Evolutionary conservation across 2,329 filamentous ascomycete genomes (phyloP).

Genomic region (Tricladium varicosporioides): DNA sequence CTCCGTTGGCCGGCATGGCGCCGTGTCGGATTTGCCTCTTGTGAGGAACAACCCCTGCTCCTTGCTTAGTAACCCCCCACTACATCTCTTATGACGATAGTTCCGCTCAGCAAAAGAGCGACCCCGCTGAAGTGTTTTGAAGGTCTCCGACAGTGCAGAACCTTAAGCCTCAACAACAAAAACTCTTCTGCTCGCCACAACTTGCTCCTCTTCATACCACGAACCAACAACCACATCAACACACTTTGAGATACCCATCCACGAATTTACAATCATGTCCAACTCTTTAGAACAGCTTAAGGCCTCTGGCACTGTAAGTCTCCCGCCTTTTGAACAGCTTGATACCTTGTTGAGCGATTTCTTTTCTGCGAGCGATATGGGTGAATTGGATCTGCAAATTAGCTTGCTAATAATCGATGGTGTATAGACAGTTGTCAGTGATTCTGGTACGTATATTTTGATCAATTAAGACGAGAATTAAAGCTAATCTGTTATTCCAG

Average conservation of each 20-base stretch:
- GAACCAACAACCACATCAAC: slow-evolving; percentile 3
- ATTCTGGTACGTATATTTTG: slow-evolving; percentile 69
- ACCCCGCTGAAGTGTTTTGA: slow-evolving; percentile 3
- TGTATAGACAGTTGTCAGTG: slow-evolving; percentile 83
- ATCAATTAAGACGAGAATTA: slow-evolving; percentile 5
- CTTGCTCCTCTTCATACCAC: slow-evolving; percentile 4
- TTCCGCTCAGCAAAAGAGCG: background rate
- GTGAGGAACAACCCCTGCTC: background rate
- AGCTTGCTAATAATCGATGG: slow-evolving; percentile 21
- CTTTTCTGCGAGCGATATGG: slow-evolving; percentile 6
- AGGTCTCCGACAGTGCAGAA: slow-evolving; percentile 7
- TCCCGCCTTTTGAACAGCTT: slow-evolving; percentile 22
- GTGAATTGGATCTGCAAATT: background rate
- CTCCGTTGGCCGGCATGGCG: background rate
- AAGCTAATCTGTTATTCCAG: slow-evolving; percentile 39
- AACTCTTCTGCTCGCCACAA: slow-evolving; percentile 11
- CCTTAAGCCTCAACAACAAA: slow-evolving; percentile 19
- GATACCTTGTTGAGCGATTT: slow-evolving; percentile 12
- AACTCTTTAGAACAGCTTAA: slow-evolving; percentile 96
- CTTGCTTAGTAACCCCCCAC: slow-evolving; percentile 17
- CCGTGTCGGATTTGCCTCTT: background rate
- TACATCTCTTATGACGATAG: slow-evolving; percentile 12
- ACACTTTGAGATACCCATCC: slow-evolving; percentile 16
- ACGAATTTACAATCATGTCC: slow-evolving; percentile 57
- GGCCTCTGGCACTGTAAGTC: slow-evolving; percentile 88